Conservation (phyloP, 495 filamentous ascomycete species). For the Thermothielavioides terrestris region DNA sequence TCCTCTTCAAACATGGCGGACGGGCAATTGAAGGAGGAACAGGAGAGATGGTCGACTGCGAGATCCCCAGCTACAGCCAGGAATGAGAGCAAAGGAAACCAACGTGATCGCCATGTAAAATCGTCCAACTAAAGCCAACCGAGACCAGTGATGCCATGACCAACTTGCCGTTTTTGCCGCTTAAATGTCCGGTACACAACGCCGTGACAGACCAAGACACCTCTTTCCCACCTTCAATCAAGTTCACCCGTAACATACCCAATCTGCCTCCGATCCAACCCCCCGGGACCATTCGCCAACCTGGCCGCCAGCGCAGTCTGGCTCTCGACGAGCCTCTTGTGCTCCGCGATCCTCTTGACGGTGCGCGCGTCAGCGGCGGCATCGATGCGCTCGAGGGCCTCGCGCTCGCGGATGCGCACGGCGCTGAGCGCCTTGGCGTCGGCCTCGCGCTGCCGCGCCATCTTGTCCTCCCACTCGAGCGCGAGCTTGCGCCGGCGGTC, state of each 20-base stretch:
- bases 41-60: too few species aligned
- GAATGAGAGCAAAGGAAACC: too few species aligned
- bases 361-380: slow-evolving; percentile 28
- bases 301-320: slow-evolving; percentile 35
- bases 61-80: too few species aligned
- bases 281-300: slow-evolving; percentile 20
- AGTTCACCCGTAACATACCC: slow-evolving; percentile 37
- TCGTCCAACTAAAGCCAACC: too few species aligned
- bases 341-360: slow-evolving; percentile 31
- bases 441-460: slow-evolving; percentile 27
- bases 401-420: slow-evolving; percentile 33
- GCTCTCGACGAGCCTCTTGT: slow-evolving; percentile 38
- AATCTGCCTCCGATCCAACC: slow-evolving; percentile 33
- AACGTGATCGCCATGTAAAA: too few species aligned
- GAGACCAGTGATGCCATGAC: too few species aligned
- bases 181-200: neutral
- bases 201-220: neutral
- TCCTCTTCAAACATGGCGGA: too few species aligned
- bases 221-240: slow-evolving; percentile 10
- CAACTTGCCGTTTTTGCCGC: too few species aligned
- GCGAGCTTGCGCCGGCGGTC: slow-evolving; percentile 24
- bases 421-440: slow-evolving; percentile 32
- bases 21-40: too few species aligned
- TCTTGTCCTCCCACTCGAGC: slow-evolving; percentile 31
- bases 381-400: slow-evolving; percentile 36